Base-by-base conservation (phyloP, 2,329 filamentous ascomycete genomes). In the Botryotinia convoluta region DNA sequence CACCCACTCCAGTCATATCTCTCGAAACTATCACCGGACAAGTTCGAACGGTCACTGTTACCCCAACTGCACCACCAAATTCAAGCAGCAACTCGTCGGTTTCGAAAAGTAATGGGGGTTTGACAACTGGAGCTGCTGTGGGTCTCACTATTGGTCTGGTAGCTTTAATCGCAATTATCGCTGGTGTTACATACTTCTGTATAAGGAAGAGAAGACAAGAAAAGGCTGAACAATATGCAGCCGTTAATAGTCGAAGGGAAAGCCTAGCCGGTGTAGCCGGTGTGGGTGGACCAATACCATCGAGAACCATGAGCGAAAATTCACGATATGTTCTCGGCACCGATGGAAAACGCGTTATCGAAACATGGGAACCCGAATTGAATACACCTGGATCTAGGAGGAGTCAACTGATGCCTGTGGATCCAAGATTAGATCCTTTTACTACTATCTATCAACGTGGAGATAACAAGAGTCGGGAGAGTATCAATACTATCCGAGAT, bases 381-480 rank as follows among this genome's bases (percentile, higher is more conserved):
- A 29, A 76, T 45, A 69, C 69, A 39, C 72, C 76, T 0, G 77
- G 76, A 22, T 74, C 76, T 59, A 85, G 87, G 73, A 85, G 86
- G 72, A 87, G 84, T 75, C 87, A 86, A 79, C 80, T 90, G 71
- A 86, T 88, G 84, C 87, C 88, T 14, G 86, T 90, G 71, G 89
- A 91, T 78, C 89, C 89, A 45, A 85, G 89, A 62, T 86, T 91
- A 83, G 87, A 91, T 77, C 89, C 89, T 0, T 90, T 87, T 75
- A 85, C 87, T 65, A 84, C 85, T 51, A 82, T 90, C 20, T 91
- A 90, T 79, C 82, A 83, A 61, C 84, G 87, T 29, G 82, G 82
- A 62, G 83, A 84, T 39, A 89, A 86, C 77, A 87, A 87, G 79
- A 91, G 89, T 77, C 86, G 86, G 74, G 89, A 91, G 79, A 91